Conservation (phyloP, 2,329 filamentous ascomycete species). For the Alternaria tenuissima region DNA sequence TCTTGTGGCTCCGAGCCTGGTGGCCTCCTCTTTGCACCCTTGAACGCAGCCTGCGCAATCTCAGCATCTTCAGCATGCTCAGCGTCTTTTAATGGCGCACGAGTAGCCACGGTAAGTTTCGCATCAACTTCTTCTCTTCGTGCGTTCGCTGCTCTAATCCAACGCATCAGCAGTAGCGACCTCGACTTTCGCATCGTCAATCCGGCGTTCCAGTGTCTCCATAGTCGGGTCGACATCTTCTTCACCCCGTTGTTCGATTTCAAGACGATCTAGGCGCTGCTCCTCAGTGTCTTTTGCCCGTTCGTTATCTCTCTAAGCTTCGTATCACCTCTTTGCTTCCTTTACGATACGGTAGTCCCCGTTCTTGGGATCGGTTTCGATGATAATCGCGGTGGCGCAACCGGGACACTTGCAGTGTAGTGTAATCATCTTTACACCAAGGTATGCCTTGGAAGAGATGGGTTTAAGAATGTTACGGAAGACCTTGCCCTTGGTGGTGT, state of each 20-base stretch:
- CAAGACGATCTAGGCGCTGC: too few species aligned
- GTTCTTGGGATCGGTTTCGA: background rate
- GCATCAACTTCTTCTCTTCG: background rate
- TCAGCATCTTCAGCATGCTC: background rate
- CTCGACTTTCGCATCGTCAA: too few species aligned
- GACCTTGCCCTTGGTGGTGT: background rate
- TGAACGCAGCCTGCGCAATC: background rate
- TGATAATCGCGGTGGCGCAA: background rate
- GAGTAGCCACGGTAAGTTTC: accelerated
- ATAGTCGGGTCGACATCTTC: too few species aligned
- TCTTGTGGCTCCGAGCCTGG: too few species aligned
- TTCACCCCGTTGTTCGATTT: too few species aligned
- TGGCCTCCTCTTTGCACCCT: background rate
- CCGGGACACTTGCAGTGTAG: background rate
- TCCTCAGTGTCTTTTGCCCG: too few species aligned
- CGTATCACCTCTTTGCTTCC: background rate
- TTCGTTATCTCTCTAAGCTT: too few species aligned
- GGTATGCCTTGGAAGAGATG: accelerated
- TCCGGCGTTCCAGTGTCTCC: too few species aligned
- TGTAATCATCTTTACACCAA: accelerated
- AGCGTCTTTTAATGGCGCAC: too few species aligned
- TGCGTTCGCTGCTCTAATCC: background rate
- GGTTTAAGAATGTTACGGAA: background rate
- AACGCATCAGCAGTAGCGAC: too few species aligned
- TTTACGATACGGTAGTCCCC: background rate